Base-by-base conservation (phyloP, 2,329 filamentous ascomycete genomes). In the Penicillium decumbens region DNA sequence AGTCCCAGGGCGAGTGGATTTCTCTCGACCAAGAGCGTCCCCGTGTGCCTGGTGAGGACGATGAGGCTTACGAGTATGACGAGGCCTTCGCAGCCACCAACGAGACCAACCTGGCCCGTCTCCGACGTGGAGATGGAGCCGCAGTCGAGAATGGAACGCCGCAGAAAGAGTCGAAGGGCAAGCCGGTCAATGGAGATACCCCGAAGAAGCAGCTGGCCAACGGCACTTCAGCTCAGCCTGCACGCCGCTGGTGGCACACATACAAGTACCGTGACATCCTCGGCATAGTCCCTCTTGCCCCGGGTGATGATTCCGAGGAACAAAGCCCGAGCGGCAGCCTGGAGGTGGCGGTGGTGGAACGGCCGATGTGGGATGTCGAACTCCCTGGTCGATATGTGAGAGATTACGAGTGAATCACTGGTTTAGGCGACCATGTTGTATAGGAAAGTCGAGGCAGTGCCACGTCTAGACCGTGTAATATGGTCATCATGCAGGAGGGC, bases 201-300 rank as follows among this genome's bases (percentile, higher is more conserved):
- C 52, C 55, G 18, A 61, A 57, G 41, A 66, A 66, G 49, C 57
- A 62, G 45, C 43, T 62, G 35, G 59, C 50, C 28, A 58, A 57
- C 37, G 50, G 57, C 25, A 58, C 67, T 38, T 63, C 59, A 41
- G 61, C 61, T 32, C 57, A 64, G 13, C 45, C 61, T 25, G 45
- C 60, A 41, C 64, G 71, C 44, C 60, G 65, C 20, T 70, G 70
- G 73, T 97, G 90, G 89, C 82, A 85, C 66, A 95, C 91, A 4
- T 90, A 87, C 77, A 95, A 95, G 71, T 98, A 97, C 72, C 81
- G 91, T 50, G 88, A 91, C n/a, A 90, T 98, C 60, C 76, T 98
- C 53, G 93, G 91, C 4, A 78, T 86, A 39, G 77, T 83, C 18
- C 77, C 80, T 15, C 70, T 86, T 28, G 75, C 72, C 32, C 57